Percentiles rank a stretch among this genome's conserved stretches.
Evolutionary conservation across 768 basidiomycete species (phyloP).

Genomic region (Termitomyces sp.): DNA sequence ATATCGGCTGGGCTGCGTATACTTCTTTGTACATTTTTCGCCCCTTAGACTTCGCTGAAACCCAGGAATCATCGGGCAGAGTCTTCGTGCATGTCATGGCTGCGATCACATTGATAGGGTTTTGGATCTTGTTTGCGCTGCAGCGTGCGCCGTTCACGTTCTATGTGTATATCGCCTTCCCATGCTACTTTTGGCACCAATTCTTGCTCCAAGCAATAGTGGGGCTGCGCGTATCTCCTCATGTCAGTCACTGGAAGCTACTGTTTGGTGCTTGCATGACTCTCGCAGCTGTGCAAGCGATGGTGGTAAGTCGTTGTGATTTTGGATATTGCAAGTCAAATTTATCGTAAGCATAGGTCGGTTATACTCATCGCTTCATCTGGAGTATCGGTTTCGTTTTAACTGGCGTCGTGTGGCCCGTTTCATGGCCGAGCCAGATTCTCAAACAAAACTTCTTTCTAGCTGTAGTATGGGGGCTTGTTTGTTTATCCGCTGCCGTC

Average conservation of each 20-base stretch:
- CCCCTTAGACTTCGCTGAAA: conserved; percentile 23
- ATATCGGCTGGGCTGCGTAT: conserved; percentile 76
- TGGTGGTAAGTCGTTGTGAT: conserved; percentile 56
- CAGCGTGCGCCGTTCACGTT: conserved; percentile 70
- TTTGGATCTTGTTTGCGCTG: conserved; percentile 51
- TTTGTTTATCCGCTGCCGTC: conserved; percentile 52
- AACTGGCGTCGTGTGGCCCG: conserved; percentile 67
- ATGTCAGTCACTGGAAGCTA: conserved; percentile 10
- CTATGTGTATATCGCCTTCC: conserved; percentile 73
- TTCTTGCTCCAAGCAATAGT: conserved; percentile 31
- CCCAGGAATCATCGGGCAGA: neutral
- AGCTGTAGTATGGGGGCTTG: conserved; percentile 38
- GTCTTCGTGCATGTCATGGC: conserved; percentile 16
- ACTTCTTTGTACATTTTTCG: conserved; percentile 55
- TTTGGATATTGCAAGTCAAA: neutral
- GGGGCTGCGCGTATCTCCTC: conserved; percentile 8
- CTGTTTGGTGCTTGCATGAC: conserved; percentile 28
- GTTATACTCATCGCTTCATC: conserved; percentile 65
- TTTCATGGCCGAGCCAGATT: conserved; percentile 41
- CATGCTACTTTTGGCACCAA: conserved; percentile 73
- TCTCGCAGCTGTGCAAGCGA: conserved; percentile 49
- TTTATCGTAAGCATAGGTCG: conserved; percentile 37
- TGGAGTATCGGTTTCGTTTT: conserved; percentile 67
- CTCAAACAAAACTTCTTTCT: conserved; percentile 22
- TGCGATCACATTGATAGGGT: conserved; percentile 25